phyloP scores from a whole-genome alignment of 2,329 filamentous ascomycete species.

The Zalaria obscura region DNA sequence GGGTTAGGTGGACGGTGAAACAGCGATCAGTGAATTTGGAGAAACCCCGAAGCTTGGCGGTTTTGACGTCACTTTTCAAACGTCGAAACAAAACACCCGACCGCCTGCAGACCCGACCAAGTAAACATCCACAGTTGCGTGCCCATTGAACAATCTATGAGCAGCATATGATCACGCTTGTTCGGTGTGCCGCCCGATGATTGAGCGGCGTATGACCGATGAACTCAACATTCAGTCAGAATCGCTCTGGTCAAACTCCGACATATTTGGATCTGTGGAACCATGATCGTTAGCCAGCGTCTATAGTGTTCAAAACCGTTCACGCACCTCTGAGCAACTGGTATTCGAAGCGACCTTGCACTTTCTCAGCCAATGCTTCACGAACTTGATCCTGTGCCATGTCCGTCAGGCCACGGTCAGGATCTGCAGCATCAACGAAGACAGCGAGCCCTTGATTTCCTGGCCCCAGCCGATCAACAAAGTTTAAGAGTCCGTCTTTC shows the following conservation, averaged over 20 bases:
- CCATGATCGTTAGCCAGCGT: neutral
- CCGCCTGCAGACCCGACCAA: too few species aligned
- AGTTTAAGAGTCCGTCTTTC: constrained; percentile 32
- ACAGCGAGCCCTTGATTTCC: constrained; percentile 28
- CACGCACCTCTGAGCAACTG: constrained; percentile 25
- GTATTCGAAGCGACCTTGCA: constrained; percentile 30
- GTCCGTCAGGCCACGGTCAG: constrained; percentile 23
- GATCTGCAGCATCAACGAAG: constrained; percentile 30
- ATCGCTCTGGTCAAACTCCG: constrained; percentile 28
- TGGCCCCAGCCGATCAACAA: constrained; percentile 24
- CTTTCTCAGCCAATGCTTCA: constrained; percentile 22
- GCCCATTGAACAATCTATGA: too few species aligned
- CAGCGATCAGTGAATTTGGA: constrained; percentile 3
- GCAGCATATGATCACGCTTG: too few species aligned
- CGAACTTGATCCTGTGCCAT: constrained; percentile 23
- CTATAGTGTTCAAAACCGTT: neutral
- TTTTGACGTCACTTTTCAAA: neutral
- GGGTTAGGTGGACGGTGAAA: constrained; percentile 3
- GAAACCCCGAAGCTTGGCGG: neutral
- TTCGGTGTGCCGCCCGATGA: too few species aligned
- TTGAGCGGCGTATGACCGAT: too few species aligned
- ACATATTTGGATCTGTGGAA: constrained; percentile 27
- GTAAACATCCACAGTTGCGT: too few species aligned
- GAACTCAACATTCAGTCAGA: constrained; percentile 22
- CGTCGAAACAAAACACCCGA: neutral